These are phyloP conservation scores for Hygrocybe punicea DNA, from an alignment of 768 basidiomycete species.

Conservation along the genomic window DNA sequence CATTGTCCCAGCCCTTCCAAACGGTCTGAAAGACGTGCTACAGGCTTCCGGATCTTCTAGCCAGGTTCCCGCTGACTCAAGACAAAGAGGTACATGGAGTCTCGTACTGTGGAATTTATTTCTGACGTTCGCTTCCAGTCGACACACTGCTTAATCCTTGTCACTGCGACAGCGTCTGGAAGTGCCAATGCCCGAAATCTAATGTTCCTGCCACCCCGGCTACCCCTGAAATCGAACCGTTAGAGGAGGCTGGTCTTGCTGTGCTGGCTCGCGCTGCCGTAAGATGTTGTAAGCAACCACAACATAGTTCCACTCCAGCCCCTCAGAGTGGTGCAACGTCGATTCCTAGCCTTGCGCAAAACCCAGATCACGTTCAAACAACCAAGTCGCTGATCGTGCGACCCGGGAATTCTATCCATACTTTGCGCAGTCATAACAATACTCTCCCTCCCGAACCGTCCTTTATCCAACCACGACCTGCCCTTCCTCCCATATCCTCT, in stretches of 20 bases:
- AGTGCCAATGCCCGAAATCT: slow-evolving; percentile 48
- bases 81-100: slow-evolving; percentile 46
- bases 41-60: slow-evolving; percentile 26
- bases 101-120: not conserved
- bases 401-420: no score
- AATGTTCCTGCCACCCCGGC: slow-evolving; percentile 3
- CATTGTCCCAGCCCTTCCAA: slow-evolving; percentile 67
- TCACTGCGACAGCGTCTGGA: slow-evolving; percentile 52
- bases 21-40: slow-evolving; percentile 62
- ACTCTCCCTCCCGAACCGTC: no score
- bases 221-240: slow-evolving; percentile 1
- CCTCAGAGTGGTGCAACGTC: not conserved
- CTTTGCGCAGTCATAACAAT: no score
- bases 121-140: slow-evolving; percentile 37
- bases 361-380: slow-evolving; percentile 7
- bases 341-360: not conserved
- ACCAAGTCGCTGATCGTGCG: slow-evolving; percentile 5
- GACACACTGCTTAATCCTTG: slow-evolving; percentile 64
- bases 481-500: slow-evolving; percentile 48
- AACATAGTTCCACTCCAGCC: slow-evolving; percentile 14
- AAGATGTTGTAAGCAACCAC: slow-evolving; percentile 24
- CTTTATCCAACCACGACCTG: slow-evolving; percentile 9
- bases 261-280: slow-evolving; percentile 41
- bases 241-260: slow-evolving; percentile 20
- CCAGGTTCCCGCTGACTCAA: slow-evolving; percentile 38